Percentiles rank a stretch among this genome's conserved stretches.
Conservation (phyloP, 129 eudicot genomes). For the Artemisia argyi region DNA sequence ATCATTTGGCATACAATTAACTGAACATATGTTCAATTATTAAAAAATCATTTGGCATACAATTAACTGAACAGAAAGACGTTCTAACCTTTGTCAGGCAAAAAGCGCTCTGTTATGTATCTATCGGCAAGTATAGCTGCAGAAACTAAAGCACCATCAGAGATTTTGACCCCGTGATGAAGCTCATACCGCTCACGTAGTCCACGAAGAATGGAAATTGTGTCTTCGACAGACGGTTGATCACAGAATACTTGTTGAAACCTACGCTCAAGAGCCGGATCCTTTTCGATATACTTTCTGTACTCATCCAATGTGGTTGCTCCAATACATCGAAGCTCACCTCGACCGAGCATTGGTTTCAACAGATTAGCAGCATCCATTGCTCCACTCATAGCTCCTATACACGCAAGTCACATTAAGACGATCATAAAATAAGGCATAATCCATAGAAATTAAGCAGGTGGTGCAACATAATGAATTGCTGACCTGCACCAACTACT, state of each 20-base stretch:
- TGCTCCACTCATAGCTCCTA: conserved; percentile 91
- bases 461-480: neutral
- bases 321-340: conserved; percentile 95
- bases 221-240: conserved; percentile 94
- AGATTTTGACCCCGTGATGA: conserved; percentile 96
- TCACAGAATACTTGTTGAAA: conserved; percentile 94
- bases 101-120: conserved; percentile 86
- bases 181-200: conserved; percentile 90
- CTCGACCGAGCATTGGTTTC: conserved; percentile 96
- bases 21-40: too few relatives aligned
- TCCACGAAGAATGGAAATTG: conserved; percentile 91
- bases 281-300: conserved; percentile 87
- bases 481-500: conserved; percentile 93
- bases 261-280: conserved; percentile 88
- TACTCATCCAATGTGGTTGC: conserved; percentile 90
- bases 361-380: conserved; percentile 96
- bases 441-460: neutral
- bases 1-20: too few relatives aligned
- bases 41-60: too few relatives aligned
- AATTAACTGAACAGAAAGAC: too few relatives aligned
- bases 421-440: neutral
- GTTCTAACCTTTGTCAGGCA: conserved; percentile 87
- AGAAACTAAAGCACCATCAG: conserved; percentile 90
- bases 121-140: conserved; percentile 93
- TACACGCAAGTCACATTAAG: conserved; percentile 10